Base-by-base conservation (phyloP, 2,329 filamentous ascomycete species). In the Talaromyces sp. region DNA sequence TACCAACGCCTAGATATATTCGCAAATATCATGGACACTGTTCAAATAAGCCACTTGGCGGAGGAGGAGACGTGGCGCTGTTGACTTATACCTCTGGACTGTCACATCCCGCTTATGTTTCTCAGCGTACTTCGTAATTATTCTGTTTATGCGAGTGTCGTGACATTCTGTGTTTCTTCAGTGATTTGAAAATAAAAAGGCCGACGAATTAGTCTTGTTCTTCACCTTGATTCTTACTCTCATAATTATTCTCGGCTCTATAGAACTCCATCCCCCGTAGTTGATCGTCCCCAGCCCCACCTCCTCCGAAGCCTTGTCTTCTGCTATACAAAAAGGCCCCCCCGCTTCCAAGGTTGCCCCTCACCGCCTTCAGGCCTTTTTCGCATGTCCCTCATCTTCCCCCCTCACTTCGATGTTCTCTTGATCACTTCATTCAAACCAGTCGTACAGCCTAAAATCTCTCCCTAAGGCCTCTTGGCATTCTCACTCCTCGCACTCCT, bases 281-380 rank as follows among this genome's bases (percentile, higher is more conserved):
- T n/a, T n/a, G n/a, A n/a, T n/a, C n/a, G n/a, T n/a, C n/a, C n/a
- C n/a, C n/a, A n/a, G n/a, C n/a, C n/a, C n/a, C n/a, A n/a, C n/a
- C n/a, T n/a, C n/a, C n/a, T n/a, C n/a, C n/a, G n/a, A n/a, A n/a
- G n/a, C n/a, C n/a, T n/a, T n/a, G n/a, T n/a, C n/a, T n/a, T n/a
- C n/a, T n/a, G n/a, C n/a, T n/a, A n/a, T n/a, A n/a, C n/a, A n/a
- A n/a, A n/a, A n/a, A n/a, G n/a, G 4, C 9, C 24, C 24, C 24
- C 24, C 24, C 24, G 24, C 24, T 27, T 27, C 24, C 24, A 27
- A 27, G 24, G 24, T 29, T 16, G 19, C 19, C 20, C 36, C 40
- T 57, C 47, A 60, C 60, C 56, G 55, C 58, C 53, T 62, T 52
- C 52, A 54, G 54, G 42, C 53, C 51, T 54, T 55, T 60, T 56